Evolutionary conservation across 2,329 filamentous ascomycete genomes (phyloP).

Genomic region (Epichloe bromicola): DNA sequence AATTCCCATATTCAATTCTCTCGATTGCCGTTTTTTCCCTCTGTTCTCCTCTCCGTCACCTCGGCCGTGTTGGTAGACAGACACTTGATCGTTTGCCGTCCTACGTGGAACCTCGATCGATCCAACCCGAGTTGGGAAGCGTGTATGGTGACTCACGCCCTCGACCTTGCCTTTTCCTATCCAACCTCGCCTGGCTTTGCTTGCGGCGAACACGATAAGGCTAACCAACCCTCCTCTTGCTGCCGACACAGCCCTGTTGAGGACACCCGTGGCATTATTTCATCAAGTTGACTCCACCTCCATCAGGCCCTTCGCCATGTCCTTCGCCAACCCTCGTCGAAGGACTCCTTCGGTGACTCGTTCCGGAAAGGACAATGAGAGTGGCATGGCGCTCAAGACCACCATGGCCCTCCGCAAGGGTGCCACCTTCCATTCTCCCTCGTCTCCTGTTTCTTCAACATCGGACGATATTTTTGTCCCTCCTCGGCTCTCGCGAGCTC

Average conservation of each 20-base stretch:
- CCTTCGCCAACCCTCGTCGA: conserved; percentile 33
- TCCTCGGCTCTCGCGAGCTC: conserved; percentile 49
- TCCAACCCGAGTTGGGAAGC: not conserved
- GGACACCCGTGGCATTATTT: conserved; percentile 1
- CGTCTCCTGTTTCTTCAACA: conserved; percentile 27
- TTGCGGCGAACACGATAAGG: not conserved
- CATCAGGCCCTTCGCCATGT: conserved; percentile 24
- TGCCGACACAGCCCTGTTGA: not conserved
- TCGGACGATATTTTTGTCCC: conserved; percentile 32
- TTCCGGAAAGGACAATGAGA: conserved; percentile 19
- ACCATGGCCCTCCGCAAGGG: conserved; percentile 49
- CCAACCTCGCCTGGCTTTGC: not conserved
- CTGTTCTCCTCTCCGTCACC: not conserved
- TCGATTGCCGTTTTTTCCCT: not conserved
- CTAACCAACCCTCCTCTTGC: not conserved
- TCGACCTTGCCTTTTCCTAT: not conserved
- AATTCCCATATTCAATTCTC: not conserved
- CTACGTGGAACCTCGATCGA: not conserved
- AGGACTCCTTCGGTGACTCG: conserved; percentile 32
- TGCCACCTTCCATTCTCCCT: conserved; percentile 49
- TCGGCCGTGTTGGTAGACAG: not conserved
- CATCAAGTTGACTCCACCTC: not conserved
- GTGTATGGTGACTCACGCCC: conserved; percentile 1
- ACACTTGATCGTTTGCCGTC: not conserved
- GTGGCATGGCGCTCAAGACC: conserved; percentile 22